Evolutionary conservation across 2,329 filamentous ascomycete genomes (phyloP), one percentile per base, ranked within the genome.

Genomic region (Helotiales sp.): DNA sequence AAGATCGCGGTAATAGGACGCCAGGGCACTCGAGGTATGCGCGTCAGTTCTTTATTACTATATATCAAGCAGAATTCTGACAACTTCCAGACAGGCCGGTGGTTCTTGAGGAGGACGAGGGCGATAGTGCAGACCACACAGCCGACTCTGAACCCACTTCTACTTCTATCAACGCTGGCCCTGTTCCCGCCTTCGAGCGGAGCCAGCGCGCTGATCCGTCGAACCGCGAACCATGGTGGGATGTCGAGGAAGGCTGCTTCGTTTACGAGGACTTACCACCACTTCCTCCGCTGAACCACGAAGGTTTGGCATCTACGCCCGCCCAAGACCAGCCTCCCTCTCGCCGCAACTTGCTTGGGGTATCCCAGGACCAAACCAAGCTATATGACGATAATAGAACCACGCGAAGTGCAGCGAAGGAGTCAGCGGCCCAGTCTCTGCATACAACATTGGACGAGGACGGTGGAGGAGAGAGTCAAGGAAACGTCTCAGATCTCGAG

Each of bases 161-260:
- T n/a, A n/a, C n/a, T n/a, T n/a, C n/a, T n/a, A n/a, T n/a, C n/a
- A n/a, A n/a, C n/a, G n/a, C n/a, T n/a, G n/a, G n/a, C n/a, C n/a
- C n/a, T n/a, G n/a, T n/a, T n/a, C n/a, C n/a, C n/a, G n/a, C n/a
- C n/a, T n/a, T n/a, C n/a, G n/a, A n/a, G n/a, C n/a, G n/a, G n/a
- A n/a, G n/a, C n/a, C n/a, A n/a, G n/a, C n/a, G n/a, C n/a, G n/a
- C n/a, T n/a, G n/a, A n/a, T n/a, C n/a, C n/a, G n/a, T n/a, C n/a
- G n/a, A n/a, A n/a, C n/a, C n/a, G n/a, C n/a, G n/a, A n/a, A n/a
- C n/a, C n/a, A n/a, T n/a, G n/a, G n/a, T n/a, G n/a, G n/a, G n/a
- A 64, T 50, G 34, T 67, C 55, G 61, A 64, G 60, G 47, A 67
- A 37, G 55, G 22, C 28, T 52, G 43, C 28, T 63, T 40, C 37